A percentile compares a stretch with the other conserved stretches of the same genome.
These are phyloP conservation scores for Rhodotorula sp. DNA, from an alignment of 1,284 basidiomycete genomes.

Conservation along the genomic window DNA sequence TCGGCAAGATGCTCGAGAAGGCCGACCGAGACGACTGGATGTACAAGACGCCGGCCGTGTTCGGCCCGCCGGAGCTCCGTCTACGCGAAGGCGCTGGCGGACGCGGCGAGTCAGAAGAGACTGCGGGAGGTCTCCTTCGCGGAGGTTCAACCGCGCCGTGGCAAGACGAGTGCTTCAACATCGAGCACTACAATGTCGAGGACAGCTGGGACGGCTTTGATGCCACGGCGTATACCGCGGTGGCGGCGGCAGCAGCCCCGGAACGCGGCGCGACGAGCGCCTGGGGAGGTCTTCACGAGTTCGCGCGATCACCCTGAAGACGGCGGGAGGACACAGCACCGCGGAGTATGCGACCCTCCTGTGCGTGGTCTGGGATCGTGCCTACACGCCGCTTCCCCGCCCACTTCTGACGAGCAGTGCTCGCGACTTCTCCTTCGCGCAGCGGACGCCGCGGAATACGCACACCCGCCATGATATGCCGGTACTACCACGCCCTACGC, in stretches of 20 bases:
- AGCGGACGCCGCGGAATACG: too few relatives aligned
- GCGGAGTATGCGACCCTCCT: too few relatives aligned
- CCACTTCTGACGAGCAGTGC: too few relatives aligned
- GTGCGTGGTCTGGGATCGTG: too few relatives aligned
- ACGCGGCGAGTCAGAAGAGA: background rate
- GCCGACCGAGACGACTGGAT: slow-evolving; percentile 26
- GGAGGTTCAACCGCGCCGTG: slow-evolving; percentile 2
- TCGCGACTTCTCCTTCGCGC: too few relatives aligned
- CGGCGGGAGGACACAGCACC: too few relatives aligned
- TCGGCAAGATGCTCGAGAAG: slow-evolving; percentile 13
- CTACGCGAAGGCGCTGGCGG: background rate
- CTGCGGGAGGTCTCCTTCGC: background rate
- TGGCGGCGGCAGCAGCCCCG: background rate
- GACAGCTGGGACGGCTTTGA: background rate
- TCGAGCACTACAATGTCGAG: slow-evolving; percentile 19
- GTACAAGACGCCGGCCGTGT: slow-evolving; percentile 18
- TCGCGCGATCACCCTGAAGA: too few relatives aligned
- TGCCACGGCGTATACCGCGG: background rate
- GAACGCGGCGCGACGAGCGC: background rate
- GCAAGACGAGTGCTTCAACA: slow-evolving; percentile 30
- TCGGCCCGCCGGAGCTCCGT: slow-evolving; percentile 2
- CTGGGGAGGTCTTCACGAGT: too few relatives aligned
- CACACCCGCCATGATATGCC: too few relatives aligned
- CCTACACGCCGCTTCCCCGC: too few relatives aligned
- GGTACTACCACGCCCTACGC: too few relatives aligned